phyloP scores from a whole-genome alignment of 768 basidiomycete genomes.

The Mycena filopes region DNA sequence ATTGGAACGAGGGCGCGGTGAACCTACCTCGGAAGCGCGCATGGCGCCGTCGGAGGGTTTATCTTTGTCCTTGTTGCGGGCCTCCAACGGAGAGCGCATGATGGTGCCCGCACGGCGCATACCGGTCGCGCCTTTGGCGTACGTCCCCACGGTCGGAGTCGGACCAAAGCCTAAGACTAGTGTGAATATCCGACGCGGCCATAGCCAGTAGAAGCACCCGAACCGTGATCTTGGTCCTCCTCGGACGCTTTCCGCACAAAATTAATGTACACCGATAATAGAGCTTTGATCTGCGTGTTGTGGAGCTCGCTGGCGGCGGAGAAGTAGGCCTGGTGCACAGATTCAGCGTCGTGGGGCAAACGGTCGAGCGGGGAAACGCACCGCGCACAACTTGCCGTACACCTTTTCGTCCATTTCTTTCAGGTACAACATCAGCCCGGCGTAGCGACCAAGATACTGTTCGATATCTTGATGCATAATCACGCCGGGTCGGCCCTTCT shows the following conservation, averaged over 20 bases:
- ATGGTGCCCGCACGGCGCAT: constrained; percentile 88
- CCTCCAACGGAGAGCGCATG: constrained; percentile 81
- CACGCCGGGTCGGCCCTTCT: constrained; percentile 59
- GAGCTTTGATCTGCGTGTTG: constrained; percentile 78
- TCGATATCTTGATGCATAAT: constrained; percentile 80
- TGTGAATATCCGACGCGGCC: neutral
- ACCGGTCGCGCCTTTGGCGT: constrained; percentile 59
- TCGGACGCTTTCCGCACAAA: constrained; percentile 74
- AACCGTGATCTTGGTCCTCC: constrained; percentile 82
- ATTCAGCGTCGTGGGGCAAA: constrained; percentile 13
- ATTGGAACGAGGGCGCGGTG: constrained; percentile 22
- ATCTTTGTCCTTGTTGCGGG: constrained; percentile 68
- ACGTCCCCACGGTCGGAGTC: constrained; percentile 50
- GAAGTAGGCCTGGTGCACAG: constrained; percentile 82
- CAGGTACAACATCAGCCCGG: constrained; percentile 89
- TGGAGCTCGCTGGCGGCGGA: constrained; percentile 87
- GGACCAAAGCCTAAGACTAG: constrained; percentile 56
- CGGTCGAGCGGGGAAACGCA: constrained; percentile 50
- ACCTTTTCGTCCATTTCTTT: constrained; percentile 95
- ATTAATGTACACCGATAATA: constrained; percentile 68
- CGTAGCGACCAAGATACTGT: constrained; percentile 85
- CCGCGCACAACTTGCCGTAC: constrained; percentile 91
- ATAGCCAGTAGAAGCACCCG: constrained; percentile 27
- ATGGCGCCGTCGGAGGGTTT: constrained; percentile 67
- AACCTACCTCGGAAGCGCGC: constrained; percentile 85